Conservation (phyloP, 1,284 basidiomycete species). For the Ceratorhiza oryzae-sativae region DNA sequence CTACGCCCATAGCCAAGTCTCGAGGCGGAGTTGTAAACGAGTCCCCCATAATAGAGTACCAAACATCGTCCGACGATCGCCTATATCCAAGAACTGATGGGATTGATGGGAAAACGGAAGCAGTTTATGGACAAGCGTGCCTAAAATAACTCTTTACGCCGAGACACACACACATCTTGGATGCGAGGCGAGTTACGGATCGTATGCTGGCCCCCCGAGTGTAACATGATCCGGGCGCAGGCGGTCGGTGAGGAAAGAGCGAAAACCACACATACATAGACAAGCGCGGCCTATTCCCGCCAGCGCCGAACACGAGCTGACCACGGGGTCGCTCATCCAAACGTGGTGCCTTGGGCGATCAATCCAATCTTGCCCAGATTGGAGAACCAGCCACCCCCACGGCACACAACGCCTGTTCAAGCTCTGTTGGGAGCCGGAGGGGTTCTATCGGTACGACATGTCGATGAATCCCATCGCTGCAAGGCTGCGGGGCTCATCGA, state of each 20-base stretch:
- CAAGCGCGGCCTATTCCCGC: neutral
- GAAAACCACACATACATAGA: neutral
- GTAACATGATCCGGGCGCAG: neutral
- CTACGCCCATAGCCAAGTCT: neutral
- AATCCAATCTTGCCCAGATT: too few relatives aligned
- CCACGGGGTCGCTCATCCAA: conserved; percentile 1
- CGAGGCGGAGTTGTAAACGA: conserved; percentile 14
- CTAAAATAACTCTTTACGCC: neutral
- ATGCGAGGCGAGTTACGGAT: conserved; percentile 26
- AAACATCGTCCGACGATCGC: conserved; percentile 30
- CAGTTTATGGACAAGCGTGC: neutral
- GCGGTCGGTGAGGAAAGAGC: neutral
- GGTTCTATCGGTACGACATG: neutral
- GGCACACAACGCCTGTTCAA: conserved; percentile 25
- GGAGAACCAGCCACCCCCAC: neutral
- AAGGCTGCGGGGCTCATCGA: too few relatives aligned
- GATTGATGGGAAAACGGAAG: neutral
- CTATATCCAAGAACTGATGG: neutral
- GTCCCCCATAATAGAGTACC: neutral
- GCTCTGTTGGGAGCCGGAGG: conserved; percentile 20
- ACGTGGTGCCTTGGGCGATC: too few relatives aligned
- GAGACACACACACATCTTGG: too few relatives aligned
- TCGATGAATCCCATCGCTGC: neutral
- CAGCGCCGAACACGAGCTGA: neutral
- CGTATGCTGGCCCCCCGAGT: neutral